Conservation (phyloP, 306 rosid species). For the Echinosophora koreensis region DNA sequence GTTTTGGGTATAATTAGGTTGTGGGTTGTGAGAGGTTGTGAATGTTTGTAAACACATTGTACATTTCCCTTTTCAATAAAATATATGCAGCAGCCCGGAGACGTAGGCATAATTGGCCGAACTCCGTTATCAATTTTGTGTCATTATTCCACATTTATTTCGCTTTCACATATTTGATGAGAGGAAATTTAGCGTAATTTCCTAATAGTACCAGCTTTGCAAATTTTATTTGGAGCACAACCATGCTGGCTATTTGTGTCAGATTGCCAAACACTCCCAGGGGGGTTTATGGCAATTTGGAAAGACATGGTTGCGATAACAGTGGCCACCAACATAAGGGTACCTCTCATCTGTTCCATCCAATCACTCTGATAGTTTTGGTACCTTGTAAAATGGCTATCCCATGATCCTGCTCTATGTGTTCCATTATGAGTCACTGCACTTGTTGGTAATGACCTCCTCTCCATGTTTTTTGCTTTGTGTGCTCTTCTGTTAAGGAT, state of each 20-base stretch:
- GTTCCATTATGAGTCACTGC: background rate
- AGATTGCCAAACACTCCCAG: conserved; percentile 53
- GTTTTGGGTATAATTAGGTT: too few species aligned
- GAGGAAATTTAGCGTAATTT: too few species aligned
- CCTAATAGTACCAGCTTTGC: conserved; percentile 46
- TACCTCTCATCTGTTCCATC: conserved; percentile 45
- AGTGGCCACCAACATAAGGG: conserved; percentile 45
- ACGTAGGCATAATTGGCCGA: too few species aligned
- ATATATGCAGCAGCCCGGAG: too few species aligned
- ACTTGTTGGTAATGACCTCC: conserved; percentile 5
- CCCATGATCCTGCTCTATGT: background rate
- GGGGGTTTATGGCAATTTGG: conserved; percentile 43
- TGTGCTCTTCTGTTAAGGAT: background rate
- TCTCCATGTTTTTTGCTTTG: background rate
- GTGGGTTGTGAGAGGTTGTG: too few species aligned
- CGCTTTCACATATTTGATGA: too few species aligned
- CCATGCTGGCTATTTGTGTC: background rate
- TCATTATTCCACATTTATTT: too few species aligned
- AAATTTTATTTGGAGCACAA: background rate
- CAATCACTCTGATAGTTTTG: background rate
- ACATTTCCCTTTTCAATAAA: too few species aligned
- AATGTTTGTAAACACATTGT: too few species aligned
- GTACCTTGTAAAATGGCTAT: background rate
- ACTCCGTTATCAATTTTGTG: too few species aligned
- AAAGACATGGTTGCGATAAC: conserved; percentile 46